phyloP scores from a whole-genome alignment of 495 filamentous ascomycete genomes.

The Pseudomonodictys pantanalensis region DNA sequence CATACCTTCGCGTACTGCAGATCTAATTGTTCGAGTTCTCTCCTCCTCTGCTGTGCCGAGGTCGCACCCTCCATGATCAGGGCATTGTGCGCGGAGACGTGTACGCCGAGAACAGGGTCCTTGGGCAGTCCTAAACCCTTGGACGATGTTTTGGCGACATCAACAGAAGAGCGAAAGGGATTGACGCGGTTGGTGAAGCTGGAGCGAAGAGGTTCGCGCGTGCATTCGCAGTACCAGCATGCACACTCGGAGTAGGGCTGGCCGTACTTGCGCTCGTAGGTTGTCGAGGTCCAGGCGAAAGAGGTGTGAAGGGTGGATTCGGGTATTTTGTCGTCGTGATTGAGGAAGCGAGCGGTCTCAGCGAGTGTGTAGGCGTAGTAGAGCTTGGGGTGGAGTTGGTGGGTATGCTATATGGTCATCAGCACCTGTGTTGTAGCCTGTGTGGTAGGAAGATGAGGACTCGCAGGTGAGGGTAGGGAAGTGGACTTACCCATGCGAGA shows the following conservation, averaged over 20 bases:
- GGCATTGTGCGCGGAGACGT: slow-evolving; percentile 71
- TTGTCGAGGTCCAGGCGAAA: slow-evolving; percentile 73
- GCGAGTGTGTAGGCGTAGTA: slow-evolving; percentile 60
- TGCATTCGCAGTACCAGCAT: slow-evolving; percentile 88
- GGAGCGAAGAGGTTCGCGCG: slow-evolving; percentile 61
- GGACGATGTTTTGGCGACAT: slow-evolving; percentile 43
- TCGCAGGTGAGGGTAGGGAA: too few relatives aligned
- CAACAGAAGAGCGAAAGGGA: slow-evolving; percentile 38
- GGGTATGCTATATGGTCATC: slow-evolving; percentile 45
- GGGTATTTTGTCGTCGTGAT: slow-evolving; percentile 84
- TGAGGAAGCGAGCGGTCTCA: slow-evolving; percentile 56
- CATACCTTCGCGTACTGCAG: slow-evolving; percentile 59
- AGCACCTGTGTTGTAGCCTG: background rate
- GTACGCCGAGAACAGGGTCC: slow-evolving; percentile 54
- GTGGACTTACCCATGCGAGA: slow-evolving; percentile 65
- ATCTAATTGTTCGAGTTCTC: slow-evolving; percentile 48
- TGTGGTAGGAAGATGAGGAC: slow-evolving; percentile 46
- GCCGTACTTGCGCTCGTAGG: slow-evolving; percentile 60
- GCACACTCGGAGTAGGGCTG: slow-evolving; percentile 78
- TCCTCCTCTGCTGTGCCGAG: slow-evolving; percentile 9
- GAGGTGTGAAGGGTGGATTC: slow-evolving; percentile 57
- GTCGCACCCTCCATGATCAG: slow-evolving; percentile 25
- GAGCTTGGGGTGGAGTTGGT: slow-evolving; percentile 58
- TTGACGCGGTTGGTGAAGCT: slow-evolving; percentile 38
- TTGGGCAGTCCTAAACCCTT: slow-evolving; percentile 49